Percentiles rank a stretch among this genome's conserved stretches.
phyloP scores from a whole-genome alignment of 1,284 basidiomycete species.

The Leccinum pachyderme region DNA sequence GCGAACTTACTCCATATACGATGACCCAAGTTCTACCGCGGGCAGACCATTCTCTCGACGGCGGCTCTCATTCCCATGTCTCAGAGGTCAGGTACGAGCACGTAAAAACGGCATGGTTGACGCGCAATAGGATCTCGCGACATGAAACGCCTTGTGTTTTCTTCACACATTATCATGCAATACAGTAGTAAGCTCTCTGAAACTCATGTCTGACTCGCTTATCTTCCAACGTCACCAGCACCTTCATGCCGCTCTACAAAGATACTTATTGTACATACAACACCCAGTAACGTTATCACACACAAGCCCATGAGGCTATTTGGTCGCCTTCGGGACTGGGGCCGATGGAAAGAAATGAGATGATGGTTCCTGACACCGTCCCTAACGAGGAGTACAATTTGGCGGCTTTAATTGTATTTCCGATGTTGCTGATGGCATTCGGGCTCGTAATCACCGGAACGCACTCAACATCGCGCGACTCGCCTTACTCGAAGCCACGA shows the following conservation, averaged over 20 bases:
- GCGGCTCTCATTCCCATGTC: background rate
- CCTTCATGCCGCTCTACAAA: background rate
- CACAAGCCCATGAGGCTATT: background rate
- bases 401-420: background rate
- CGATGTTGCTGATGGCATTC: background rate
- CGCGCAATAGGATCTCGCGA: background rate
- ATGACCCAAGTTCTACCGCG: background rate
- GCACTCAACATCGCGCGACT: background rate
- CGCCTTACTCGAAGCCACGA: background rate
- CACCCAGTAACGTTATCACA: background rate
- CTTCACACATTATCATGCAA: background rate
- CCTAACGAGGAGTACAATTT: background rate
- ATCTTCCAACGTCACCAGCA: constrained; percentile 13
- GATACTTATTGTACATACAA: background rate
- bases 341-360: background rate
- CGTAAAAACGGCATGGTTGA: background rate
- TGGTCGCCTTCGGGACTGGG: background rate
- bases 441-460: background rate
- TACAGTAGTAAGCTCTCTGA: background rate
- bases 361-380: constrained; percentile 1
- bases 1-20: background rate
- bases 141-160: constrained; percentile 17
- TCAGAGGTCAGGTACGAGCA: constrained; percentile 1
- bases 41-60: background rate
- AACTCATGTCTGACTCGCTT: constrained; percentile 17